These are phyloP conservation scores for Colletotrichum siamense DNA, from an alignment of 2,329 filamentous ascomycete species.

Conservation along the genomic window DNA sequence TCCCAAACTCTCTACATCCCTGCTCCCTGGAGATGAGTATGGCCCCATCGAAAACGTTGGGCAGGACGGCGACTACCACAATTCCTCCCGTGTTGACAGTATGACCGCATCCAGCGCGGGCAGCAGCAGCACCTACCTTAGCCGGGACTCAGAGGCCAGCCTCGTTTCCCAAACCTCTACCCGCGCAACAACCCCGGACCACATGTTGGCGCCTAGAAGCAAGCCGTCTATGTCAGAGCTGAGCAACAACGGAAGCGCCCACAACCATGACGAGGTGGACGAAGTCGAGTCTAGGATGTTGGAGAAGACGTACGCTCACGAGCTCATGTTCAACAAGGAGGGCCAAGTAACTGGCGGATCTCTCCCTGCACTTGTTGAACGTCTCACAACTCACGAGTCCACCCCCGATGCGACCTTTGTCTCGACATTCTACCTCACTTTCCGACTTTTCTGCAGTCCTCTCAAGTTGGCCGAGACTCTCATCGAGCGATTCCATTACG, in stretches of 20 bases:
- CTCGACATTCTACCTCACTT: constrained; percentile 94
- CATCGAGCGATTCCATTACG: constrained; percentile 92
- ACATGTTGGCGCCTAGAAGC: constrained; percentile 56
- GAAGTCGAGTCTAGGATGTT: constrained; percentile 85
- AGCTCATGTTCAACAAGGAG: constrained; percentile 92
- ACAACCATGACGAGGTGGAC: constrained; percentile 73
- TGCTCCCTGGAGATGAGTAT: constrained; percentile 53
- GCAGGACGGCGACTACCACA: constrained; percentile 56
- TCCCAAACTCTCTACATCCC: constrained; percentile 60
- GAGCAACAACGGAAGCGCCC: constrained; percentile 68
- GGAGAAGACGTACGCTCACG: constrained; percentile 90
- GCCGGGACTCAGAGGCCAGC: constrained; percentile 82
- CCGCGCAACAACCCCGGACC: constrained; percentile 84
- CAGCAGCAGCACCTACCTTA: constrained; percentile 79
- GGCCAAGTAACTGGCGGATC: constrained; percentile 94
- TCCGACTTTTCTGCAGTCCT: constrained; percentile 89
- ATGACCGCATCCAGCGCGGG: constrained; percentile 78
- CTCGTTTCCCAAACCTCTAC: constrained; percentile 84
- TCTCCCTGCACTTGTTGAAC: constrained; percentile 88
- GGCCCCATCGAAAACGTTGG: constrained; percentile 50
- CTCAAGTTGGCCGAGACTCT: constrained; percentile 78
- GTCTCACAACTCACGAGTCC: constrained; percentile 89
- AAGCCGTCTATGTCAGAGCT: constrained; percentile 72
- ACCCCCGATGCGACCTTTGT: constrained; percentile 93
- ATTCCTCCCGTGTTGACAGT: constrained; percentile 67